Base-by-base conservation (phyloP, 139 green algal species). In the Ettlia oleoabundans region DNA sequence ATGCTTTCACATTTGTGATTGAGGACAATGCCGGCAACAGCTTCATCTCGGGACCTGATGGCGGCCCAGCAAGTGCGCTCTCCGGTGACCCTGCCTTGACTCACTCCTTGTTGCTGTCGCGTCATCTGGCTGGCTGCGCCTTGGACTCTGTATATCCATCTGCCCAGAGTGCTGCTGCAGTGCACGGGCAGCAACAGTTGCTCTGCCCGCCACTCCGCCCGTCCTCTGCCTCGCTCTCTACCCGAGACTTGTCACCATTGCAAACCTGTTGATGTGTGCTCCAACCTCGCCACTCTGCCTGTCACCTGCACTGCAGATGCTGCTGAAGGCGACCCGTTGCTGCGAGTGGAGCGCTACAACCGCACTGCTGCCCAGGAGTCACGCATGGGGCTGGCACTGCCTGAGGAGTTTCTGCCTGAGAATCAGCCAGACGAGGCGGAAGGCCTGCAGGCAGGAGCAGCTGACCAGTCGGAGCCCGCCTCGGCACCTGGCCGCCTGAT, bases 1-100 rank as follows among this genome's bases (percentile, higher is more conserved):
- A 38, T 4, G 76, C 70, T 4, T 95, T 95, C 74, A 95, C 91
- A 15, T 33, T 95, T 18, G 43, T 86, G 22, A 28, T 95, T 4
- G 84, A 94, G 53, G 91, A 95, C 65, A 84, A 86, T 1, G 78
- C 87, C 7, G 91, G 91, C 38, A 95, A 95, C 83, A 63, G 38
- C 38, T 81, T 61, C 75, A 72, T 81, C 13, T 40, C 21, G 15
- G 75, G 75, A 3, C 13, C 55, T 18, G 75, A 61, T n/a, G 58
- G 75, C 58, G 58, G 73, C 52, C 30, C 73, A 1, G 73, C 73
- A 35, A 80, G 73, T 80, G 53, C 67, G 73, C 32, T 1, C 19
- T 30, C 7, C 21, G 15, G 21, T n/a, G 13, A 18, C 32, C 64
- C 10, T 32, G 35, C n/a, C n/a, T n/a, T n/a, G n/a, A n/a, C n/a